Conservation (phyloP, 2,329 filamentous ascomycete species). For the Neofusicoccum kwambonambiense region DNA sequence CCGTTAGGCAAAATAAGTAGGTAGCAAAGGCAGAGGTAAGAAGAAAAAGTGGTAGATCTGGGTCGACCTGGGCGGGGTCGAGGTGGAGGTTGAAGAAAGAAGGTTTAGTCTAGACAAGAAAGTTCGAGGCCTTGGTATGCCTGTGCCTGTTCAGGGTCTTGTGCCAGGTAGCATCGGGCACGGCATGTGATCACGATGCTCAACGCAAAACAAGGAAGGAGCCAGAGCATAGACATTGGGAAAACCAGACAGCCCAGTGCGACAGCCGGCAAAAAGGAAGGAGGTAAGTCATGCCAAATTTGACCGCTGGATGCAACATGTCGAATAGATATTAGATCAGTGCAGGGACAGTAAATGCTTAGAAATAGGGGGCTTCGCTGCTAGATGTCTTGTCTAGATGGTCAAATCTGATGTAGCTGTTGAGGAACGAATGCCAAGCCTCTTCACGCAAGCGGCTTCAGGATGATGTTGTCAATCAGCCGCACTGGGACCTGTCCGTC, state of each 20-base stretch:
- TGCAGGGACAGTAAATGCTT: neutral
- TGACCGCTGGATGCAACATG: neutral
- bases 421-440: neutral
- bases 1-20: no score
- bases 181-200: neutral
- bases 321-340: neutral
- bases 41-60: no score
- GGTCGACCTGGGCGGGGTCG: neutral
- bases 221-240: neutral
- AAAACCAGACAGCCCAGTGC: neutral
- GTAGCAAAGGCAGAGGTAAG: neutral
- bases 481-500: slow-evolving; percentile 73
- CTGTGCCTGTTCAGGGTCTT: neutral
- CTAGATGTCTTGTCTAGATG: no score
- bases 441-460: slow-evolving; percentile 28
- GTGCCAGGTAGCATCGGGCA: neutral
- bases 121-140: neutral
- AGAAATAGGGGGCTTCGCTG: neutral
- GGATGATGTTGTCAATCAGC: slow-evolving; percentile 92
- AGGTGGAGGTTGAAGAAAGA: neutral
- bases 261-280: neutral
- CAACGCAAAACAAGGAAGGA: neutral
- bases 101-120: neutral
- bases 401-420: no score
- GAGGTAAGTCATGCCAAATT: neutral